Evolutionary conservation across 345 rosid species (phyloP).

Genomic region (Streptanthus diversifolius): DNA sequence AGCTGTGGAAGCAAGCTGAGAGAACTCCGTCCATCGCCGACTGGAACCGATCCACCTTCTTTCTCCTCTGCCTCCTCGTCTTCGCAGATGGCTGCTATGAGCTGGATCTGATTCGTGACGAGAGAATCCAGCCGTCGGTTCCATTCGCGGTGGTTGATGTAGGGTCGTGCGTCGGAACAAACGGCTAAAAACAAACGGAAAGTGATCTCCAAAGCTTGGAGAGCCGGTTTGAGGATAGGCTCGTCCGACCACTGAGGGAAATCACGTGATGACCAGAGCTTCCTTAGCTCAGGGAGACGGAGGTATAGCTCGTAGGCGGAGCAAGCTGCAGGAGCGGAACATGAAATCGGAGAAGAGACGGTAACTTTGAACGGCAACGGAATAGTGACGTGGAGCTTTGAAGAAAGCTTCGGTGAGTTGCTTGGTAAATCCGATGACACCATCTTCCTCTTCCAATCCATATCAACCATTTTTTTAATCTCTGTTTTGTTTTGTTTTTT

Average conservation of each 20-base stretch:
- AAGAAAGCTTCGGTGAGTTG: slow-evolving; percentile 29
- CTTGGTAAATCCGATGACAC: slow-evolving; percentile 37
- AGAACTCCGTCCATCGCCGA: slow-evolving; percentile 56
- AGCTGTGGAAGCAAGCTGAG: slow-evolving; percentile 75
- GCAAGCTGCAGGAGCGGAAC: slow-evolving; percentile 50
- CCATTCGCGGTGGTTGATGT: slow-evolving; percentile 68
- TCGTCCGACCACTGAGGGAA: slow-evolving; percentile 69
- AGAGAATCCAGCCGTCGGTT: slow-evolving; percentile 71
- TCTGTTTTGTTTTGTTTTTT: not conserved
- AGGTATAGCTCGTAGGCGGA: slow-evolving; percentile 74
- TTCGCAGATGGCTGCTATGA: slow-evolving; percentile 53
- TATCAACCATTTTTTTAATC: slow-evolving; percentile 61
- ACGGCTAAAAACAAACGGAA: slow-evolving; percentile 66
- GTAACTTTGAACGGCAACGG: slow-evolving; percentile 33
- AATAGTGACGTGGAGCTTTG: slow-evolving; percentile 51
- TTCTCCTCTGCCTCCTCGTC: slow-evolving; percentile 28
- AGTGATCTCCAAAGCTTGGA: slow-evolving; percentile 76
- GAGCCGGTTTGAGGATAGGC: slow-evolving; percentile 63
- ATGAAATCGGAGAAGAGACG: slow-evolving; percentile 35
- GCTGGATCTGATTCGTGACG: slow-evolving; percentile 62
- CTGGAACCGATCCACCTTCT: slow-evolving; percentile 6
- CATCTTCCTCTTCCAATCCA: slow-evolving; percentile 65
- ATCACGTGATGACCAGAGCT: slow-evolving; percentile 50
- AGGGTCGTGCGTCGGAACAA: slow-evolving; percentile 67
- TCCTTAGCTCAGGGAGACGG: slow-evolving; percentile 70